These are phyloP conservation scores for Rhizoclosmatium sp. DNA, from an alignment of 192 early-diverging fungal species.

Conservation along the genomic window DNA sequence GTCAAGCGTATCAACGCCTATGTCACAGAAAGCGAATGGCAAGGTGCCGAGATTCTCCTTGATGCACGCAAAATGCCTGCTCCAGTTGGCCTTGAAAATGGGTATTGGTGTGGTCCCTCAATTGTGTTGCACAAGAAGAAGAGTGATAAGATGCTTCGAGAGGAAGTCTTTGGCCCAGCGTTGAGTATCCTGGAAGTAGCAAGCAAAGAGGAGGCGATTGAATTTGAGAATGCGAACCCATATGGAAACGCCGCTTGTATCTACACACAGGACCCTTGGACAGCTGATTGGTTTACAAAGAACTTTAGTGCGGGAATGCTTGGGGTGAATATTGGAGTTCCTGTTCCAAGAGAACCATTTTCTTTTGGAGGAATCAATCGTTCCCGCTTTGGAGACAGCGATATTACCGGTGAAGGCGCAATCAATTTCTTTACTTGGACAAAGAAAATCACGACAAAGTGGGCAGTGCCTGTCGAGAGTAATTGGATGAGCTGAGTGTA, in stretches of 20 bases:
- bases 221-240: slow-evolving; percentile 75
- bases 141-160: slow-evolving; percentile 69
- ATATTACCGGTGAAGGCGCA: slow-evolving; percentile 71
- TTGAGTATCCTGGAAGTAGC: slow-evolving; percentile 68
- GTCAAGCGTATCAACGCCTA: slow-evolving; percentile 69
- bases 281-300: slow-evolving; percentile 73
- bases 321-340: slow-evolving; percentile 80
- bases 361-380: slow-evolving; percentile 81
- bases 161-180: slow-evolving; percentile 88
- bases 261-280: slow-evolving; percentile 39
- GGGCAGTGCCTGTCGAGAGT: slow-evolving; percentile 64
- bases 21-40: slow-evolving; percentile 60
- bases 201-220: slow-evolving; percentile 69
- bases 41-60: slow-evolving; percentile 70
- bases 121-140: slow-evolving; percentile 67
- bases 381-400: slow-evolving; percentile 72
- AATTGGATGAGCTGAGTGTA: slow-evolving; percentile 37
- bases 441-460: slow-evolving; percentile 82
- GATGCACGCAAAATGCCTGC: slow-evolving; percentile 65
- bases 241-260: slow-evolving; percentile 50
- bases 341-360: slow-evolving; percentile 77
- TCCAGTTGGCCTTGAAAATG: slow-evolving; percentile 42
- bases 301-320: slow-evolving; percentile 82
- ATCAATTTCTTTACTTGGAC: slow-evolving; percentile 79
- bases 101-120: slow-evolving; percentile 80